phyloP scores from a whole-genome alignment of 768 basidiomycete genomes.

The Trametopsis cervina region DNA sequence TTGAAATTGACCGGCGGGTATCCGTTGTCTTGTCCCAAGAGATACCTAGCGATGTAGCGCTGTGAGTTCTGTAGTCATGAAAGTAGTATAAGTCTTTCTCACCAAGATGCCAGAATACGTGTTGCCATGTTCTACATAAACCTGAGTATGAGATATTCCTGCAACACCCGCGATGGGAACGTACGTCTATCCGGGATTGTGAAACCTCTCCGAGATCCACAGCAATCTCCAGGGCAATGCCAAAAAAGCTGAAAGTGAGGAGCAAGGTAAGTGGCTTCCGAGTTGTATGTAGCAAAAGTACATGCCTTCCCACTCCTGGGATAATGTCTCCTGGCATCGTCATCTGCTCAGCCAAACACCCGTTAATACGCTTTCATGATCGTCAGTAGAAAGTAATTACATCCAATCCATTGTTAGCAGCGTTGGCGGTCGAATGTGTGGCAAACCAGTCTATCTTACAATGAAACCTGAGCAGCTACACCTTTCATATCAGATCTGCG shows the following conservation, averaged over 20 bases:
- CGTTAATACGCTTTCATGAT: neutral
- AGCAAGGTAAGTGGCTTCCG: too few relatives aligned
- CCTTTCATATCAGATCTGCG: constrained; percentile 11
- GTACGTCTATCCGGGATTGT: constrained; percentile 42
- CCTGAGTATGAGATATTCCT: neutral
- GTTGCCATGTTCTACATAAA: constrained; percentile 52
- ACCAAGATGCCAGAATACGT: constrained; percentile 60
- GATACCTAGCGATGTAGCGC: too few relatives aligned
- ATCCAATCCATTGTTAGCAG: constrained; percentile 56
- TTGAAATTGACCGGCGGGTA: constrained; percentile 61
- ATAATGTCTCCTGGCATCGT: constrained; percentile 59
- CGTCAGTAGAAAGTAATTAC: constrained; percentile 26
- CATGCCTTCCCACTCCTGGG: neutral
- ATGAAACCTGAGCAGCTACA: constrained; percentile 21
- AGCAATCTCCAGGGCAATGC: constrained; percentile 47
- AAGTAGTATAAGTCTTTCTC: neutral
- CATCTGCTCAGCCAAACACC: constrained; percentile 36
- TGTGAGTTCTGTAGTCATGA: too few relatives aligned
- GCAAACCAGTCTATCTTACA: constrained; percentile 61
- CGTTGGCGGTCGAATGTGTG: constrained; percentile 48
- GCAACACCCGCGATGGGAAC: constrained; percentile 40
- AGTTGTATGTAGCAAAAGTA: neutral
- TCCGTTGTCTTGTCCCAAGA: constrained; percentile 42
- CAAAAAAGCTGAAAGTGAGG: constrained; percentile 44
- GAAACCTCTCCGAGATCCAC: constrained; percentile 58